Evolutionary conservation across 148 eudicot species (phyloP).

Genomic region (Arbutus unedo): DNA sequence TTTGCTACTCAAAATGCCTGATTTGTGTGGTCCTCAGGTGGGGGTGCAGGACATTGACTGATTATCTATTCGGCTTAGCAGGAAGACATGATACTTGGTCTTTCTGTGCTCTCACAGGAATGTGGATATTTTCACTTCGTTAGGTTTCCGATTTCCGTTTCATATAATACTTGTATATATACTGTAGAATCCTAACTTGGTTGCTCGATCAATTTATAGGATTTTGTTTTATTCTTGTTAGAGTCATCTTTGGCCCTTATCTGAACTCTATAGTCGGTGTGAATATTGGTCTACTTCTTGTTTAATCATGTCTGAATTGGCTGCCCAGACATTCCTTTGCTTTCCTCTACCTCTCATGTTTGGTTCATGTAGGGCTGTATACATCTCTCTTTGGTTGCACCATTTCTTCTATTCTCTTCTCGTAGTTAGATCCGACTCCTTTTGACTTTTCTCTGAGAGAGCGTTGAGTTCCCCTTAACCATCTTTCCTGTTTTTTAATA

Average conservation of each 20-base stretch:
- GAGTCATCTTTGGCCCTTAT: slow-evolving; percentile 5
- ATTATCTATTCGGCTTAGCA: slow-evolving; percentile 19
- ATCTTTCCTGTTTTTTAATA: slow-evolving; percentile 54
- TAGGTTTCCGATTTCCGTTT: slow-evolving; percentile 24
- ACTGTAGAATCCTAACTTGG: slow-evolving; percentile 39
- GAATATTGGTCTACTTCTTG: not conserved
- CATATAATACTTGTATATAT: slow-evolving; percentile 38
- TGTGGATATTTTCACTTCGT: slow-evolving; percentile 28
- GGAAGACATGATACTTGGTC: slow-evolving; percentile 22
- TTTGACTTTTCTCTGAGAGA: slow-evolving; percentile 21
- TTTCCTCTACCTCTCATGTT: not conserved
- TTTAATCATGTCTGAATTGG: slow-evolving; percentile 12
- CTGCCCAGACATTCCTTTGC: not conserved
- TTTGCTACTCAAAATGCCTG: slow-evolving; percentile 8
- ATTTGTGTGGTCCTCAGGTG: slow-evolving; percentile 12
- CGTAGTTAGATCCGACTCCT: slow-evolving; percentile 30
- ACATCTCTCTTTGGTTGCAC: slow-evolving; percentile 1
- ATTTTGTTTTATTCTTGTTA: not conserved
- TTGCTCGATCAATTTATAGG: slow-evolving; percentile 17
- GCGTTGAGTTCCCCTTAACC: slow-evolving; percentile 30
- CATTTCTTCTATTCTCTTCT: slow-evolving; percentile 16
- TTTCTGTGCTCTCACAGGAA: slow-evolving; percentile 20
- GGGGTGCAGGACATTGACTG: slow-evolving; percentile 22
- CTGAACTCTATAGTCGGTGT: not conserved
- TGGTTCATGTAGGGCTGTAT: slow-evolving; percentile 18